Evolutionary conservation across 345 rosid genomes (phyloP), one percentile per base, ranked within the genome.

Genomic region (Mallotus nudiflorus): DNA sequence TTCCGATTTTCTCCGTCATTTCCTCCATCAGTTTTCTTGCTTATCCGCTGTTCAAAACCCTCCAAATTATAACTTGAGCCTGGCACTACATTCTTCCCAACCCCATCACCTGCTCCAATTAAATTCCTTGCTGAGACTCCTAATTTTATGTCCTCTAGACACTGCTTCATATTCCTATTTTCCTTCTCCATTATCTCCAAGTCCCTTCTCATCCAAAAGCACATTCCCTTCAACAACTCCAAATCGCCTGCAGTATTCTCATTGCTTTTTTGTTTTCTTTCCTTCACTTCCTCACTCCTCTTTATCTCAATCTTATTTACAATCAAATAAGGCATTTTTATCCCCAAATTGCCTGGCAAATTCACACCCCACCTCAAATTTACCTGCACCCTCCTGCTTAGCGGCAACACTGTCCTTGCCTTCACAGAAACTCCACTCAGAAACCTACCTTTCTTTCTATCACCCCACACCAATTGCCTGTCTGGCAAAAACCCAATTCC

Each of bases 241-340:
- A 69, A 1, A 59, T 83, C 89, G 64, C 85, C 85, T 2, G 15
- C 66, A 29, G 65, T 68, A 52, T 49, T 74, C 64, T 50, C 80
- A 25, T 50, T 20, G 22, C 46, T 67, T 68, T 70, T 75, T 29
- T 56, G 63, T 66, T 65, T 68, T 56, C 51, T 71, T 70, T 73
- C 82, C 67, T 80, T 66, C 35, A 62, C 79, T 35, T 75, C 83
- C 72, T 77, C 87, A 58, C 71, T 39, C 70, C 80, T 79, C 75
- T 89, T 88, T 6, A 89, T 65, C 11, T 78, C 83, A 37, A 86
- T 82, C 83, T 86, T 89, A 74, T 85, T 84, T 53, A 86, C 67
- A 10, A 77, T 80, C 82, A 88, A 75, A 76, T 77, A 82, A 19
- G 90, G 93, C 84, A 84, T 76, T 49, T 78, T 82, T 2, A 53